These are phyloP conservation scores for Starmera caribaea DNA, from an alignment of 805 yeast genomes.

Conservation along the genomic window DNA sequence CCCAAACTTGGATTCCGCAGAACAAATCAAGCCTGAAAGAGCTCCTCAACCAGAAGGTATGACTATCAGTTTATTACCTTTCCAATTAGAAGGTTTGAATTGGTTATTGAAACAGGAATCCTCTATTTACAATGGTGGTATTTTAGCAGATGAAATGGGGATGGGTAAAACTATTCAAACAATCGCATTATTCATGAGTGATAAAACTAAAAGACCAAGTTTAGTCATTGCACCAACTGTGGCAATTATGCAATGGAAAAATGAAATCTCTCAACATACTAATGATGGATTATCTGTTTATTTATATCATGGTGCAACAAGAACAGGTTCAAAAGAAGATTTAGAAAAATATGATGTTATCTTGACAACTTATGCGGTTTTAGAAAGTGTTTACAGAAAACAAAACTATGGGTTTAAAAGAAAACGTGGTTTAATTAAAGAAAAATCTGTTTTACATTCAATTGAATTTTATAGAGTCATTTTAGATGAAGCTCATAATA, in stretches of 20 bases:
- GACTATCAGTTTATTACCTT: slow-evolving; percentile 69
- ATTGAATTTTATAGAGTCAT: slow-evolving; percentile 76
- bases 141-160: slow-evolving; percentile 98
- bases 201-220: slow-evolving; percentile 58
- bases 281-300: slow-evolving; percentile 57
- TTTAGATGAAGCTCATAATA: slow-evolving; percentile 95
- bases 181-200: slow-evolving; percentile 74
- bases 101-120: slow-evolving; percentile 86
- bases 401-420: slow-evolving; percentile 78
- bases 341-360: slow-evolving; percentile 65
- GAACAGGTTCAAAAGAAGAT: slow-evolving; percentile 49
- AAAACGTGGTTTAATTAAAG: slow-evolving; percentile 61
- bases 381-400: slow-evolving; percentile 80
- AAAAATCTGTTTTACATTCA: slow-evolving; percentile 64
- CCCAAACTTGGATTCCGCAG: slow-evolving; percentile 43
- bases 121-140: slow-evolving; percentile 75
- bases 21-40: slow-evolving; percentile 36
- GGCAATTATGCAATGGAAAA: slow-evolving; percentile 97
- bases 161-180: slow-evolving; percentile 99
- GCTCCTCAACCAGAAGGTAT: slow-evolving; percentile 75
- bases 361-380: slow-evolving; percentile 84
- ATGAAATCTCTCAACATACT: slow-evolving; percentile 83
- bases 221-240: slow-evolving; percentile 96
- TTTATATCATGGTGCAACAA: slow-evolving; percentile 79
- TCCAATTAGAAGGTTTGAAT: slow-evolving; percentile 86